Base-by-base conservation (phyloP, 2,329 filamentous ascomycete genomes). In the Colletotrichum agaves region DNA sequence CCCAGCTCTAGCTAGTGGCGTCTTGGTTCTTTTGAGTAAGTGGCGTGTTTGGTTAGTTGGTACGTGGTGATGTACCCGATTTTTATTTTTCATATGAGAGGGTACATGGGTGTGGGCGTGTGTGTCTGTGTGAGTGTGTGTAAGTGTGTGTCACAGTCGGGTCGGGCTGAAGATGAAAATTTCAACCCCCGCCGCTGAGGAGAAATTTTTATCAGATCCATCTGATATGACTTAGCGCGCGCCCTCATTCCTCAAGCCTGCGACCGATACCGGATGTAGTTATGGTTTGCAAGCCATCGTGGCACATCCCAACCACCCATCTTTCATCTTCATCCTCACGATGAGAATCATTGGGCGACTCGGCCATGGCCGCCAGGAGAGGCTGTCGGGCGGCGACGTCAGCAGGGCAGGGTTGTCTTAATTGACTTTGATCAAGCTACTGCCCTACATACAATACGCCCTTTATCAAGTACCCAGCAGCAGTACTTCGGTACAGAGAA, bases 161-260 rank as follows among this genome's bases (percentile, higher is more conserved):
- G 37, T 39, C 56, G 55, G 61, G 55, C 37, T 52, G 17, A 61
- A 41, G 63, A 59, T 50, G 31, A 2, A 13, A 15, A 4, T 5
- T 50, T 27, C 47, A 35, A 50, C 27, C 23, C 21, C n/a, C n/a
- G n/a, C n/a, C n/a, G n/a, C n/a, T n/a, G 17, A 35, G 13, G 21
- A 17, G 2, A 50, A 50, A n/a, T 56, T 62, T 56, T 68, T 67
- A 68, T 68, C 65, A 68, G 65, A 68, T 68, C 65, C 65, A 68
- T 68, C 61, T 64, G 62, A 68, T 68, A 63, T 65, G 61, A 68
- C 53, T 41, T 65, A 60, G 65, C 47, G 65, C 21, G 12, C n/a
- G 47, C 53, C 46, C 21, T 44, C 33, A 41, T 35, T 50, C 52
- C 37, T 33, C 1, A 19, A 63, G 52, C 50, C 31, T 41, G 39